Conservation (phyloP, 306 rosid species). For the Lathyrus sativus region DNA sequence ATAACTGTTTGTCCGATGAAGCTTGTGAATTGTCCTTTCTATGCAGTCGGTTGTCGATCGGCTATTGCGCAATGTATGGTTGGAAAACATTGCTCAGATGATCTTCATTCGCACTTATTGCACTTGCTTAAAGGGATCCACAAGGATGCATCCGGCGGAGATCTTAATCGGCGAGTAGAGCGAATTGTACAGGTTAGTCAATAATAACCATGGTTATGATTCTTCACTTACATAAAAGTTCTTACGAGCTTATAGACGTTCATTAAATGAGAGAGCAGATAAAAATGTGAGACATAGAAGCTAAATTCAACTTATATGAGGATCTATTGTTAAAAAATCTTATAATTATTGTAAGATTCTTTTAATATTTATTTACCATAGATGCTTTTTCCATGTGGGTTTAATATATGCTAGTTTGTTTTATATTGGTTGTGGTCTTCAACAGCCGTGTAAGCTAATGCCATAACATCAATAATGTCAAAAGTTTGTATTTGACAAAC, state of each 20-base stretch:
- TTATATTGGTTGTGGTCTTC: no score
- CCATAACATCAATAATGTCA: no score
- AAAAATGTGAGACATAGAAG: neutral
- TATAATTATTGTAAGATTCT: neutral
- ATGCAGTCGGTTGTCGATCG: slow-evolving; percentile 69
- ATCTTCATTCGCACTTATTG: slow-evolving; percentile 60
- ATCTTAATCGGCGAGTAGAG: slow-evolving; percentile 55
- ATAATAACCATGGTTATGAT: neutral
- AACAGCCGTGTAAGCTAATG: no score
- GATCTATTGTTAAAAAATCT: neutral
- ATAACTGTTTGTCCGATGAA: slow-evolving; percentile 85
- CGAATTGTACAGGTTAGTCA: slow-evolving; percentile 64
- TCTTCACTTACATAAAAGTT: neutral
- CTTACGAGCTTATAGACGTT: neutral
- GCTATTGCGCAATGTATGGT: slow-evolving; percentile 55
- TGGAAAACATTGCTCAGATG: slow-evolving; percentile 61
- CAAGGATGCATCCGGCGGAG: slow-evolving; percentile 58
- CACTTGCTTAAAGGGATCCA: slow-evolving; percentile 56
- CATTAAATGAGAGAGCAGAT: neutral
- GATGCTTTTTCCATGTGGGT: no score
- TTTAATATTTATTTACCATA: no score
- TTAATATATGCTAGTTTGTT: no score
- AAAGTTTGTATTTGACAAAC: no score
- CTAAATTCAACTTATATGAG: neutral
- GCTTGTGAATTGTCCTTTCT: slow-evolving; percentile 81